Evolutionary conservation across 257 asterid genomes (phyloP).

Genomic region (Lavandula angustifolia): DNA sequence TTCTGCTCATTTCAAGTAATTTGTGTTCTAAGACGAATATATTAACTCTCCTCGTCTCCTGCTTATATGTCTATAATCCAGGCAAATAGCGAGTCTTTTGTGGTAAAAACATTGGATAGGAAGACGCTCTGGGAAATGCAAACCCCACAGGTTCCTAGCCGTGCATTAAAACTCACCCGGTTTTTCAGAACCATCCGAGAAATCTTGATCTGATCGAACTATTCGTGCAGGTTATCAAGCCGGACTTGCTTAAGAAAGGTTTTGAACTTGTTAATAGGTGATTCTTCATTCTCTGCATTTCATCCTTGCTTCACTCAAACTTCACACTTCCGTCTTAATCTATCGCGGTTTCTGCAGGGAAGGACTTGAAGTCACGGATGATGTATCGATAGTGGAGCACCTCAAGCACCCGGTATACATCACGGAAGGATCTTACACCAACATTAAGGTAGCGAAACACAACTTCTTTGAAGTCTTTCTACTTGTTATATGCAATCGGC

Average conservation of each 20-base stretch:
- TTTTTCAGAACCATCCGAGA: slow-evolving; percentile 17
- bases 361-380: slow-evolving; percentile 97
- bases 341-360: slow-evolving; percentile 53
- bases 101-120: slow-evolving; percentile 83
- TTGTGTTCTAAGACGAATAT: background rate
- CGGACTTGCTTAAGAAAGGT: slow-evolving; percentile 86
- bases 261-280: slow-evolving; percentile 86
- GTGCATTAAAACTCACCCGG: slow-evolving; percentile 17
- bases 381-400: slow-evolving; percentile 94
- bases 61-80: slow-evolving; percentile 29
- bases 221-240: slow-evolving; percentile 72
- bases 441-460: slow-evolving; percentile 76
- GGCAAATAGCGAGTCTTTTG: slow-evolving; percentile 85
- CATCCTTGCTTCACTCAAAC: slow-evolving; percentile 25
- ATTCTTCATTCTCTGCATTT: background rate
- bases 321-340: slow-evolving; percentile 1
- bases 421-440: slow-evolving; percentile 94
- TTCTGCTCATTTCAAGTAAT: background rate
- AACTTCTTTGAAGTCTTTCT: background rate
- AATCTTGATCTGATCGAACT: slow-evolving; percentile 21
- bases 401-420: slow-evolving; percentile 94
- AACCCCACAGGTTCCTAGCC: slow-evolving; percentile 81
- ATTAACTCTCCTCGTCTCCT: background rate
- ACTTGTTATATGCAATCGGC: background rate
- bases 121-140: slow-evolving; percentile 99